phyloP scores from a whole-genome alignment of 768 basidiomycete genomes.

The Boletus sensibilis region DNA sequence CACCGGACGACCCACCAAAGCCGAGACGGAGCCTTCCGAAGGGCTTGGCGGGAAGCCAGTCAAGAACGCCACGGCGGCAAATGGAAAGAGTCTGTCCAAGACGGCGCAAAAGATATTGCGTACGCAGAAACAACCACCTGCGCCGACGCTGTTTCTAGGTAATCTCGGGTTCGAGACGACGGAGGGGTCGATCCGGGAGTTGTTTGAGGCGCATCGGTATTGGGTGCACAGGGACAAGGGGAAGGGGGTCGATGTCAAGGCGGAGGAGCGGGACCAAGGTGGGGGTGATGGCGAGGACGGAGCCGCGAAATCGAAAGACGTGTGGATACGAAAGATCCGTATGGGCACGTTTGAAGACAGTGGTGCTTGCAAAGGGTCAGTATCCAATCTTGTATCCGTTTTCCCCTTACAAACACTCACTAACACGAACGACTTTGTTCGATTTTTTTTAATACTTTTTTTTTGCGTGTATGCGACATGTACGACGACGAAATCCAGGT shows the following conservation, averaged over 20 bases:
- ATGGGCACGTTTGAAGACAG: conserved; percentile 97
- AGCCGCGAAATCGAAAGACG: conserved; percentile 28
- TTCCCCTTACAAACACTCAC: not conserved
- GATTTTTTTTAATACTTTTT: not conserved
- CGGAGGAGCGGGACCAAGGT: conserved; percentile 19
- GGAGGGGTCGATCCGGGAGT: conserved; percentile 65
- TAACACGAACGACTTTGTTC: not conserved
- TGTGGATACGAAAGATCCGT: conserved; percentile 77
- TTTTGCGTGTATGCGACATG: not conserved
- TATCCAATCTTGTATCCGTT: conserved; percentile 21
- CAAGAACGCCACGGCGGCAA: conserved; percentile 32
- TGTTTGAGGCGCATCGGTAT: conserved; percentile 64
- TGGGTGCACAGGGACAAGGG: conserved; percentile 33
- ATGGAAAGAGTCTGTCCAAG: conserved; percentile 47
- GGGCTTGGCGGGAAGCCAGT: conserved; percentile 19
- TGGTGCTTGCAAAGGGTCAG: conserved; percentile 91
- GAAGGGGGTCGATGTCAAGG: conserved; percentile 35
- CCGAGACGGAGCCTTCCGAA: conserved; percentile 35
- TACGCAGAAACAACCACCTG: conserved; percentile 78
- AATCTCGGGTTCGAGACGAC: conserved; percentile 92
- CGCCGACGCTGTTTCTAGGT: conserved; percentile 86
- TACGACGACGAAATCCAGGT: conserved; percentile 46
- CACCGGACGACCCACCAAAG: conserved; percentile 57
- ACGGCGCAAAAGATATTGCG: conserved; percentile 75
- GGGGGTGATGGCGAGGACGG: not conserved